Evolutionary conservation across 352 stramenopile genomes (phyloP).

Genomic region (Phytophthora multivora): DNA sequence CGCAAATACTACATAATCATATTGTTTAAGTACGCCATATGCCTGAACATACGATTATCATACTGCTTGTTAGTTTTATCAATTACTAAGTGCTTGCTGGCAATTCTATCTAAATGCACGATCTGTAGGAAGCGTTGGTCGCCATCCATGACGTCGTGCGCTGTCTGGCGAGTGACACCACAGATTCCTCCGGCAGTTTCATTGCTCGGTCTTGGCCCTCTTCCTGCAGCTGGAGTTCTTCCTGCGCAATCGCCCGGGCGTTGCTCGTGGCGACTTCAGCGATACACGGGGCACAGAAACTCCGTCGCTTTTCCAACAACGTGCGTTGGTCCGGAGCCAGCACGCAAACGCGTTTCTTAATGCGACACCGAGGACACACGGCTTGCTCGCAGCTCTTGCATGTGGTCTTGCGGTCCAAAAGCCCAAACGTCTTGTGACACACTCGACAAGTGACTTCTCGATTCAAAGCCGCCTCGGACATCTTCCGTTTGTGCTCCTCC

Average conservation of each 20-base stretch:
- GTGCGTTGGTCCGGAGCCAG: constrained; percentile 14
- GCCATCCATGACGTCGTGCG: constrained; percentile 24
- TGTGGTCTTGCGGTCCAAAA: constrained; percentile 28
- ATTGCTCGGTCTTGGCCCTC: constrained; percentile 3
- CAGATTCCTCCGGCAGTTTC: constrained; percentile 4
- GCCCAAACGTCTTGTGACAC: constrained; percentile 24
- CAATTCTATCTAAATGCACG: constrained; percentile 10
- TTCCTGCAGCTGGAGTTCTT: constrained; percentile 18
- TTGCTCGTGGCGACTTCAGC: constrained; percentile 17
- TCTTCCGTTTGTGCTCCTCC: constrained; percentile 7
- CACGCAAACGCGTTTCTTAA: constrained; percentile 33
- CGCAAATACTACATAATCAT: too few species aligned
- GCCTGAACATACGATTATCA: too few species aligned
- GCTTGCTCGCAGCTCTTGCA: constrained; percentile 30
- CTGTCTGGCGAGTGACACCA: constrained; percentile 11
- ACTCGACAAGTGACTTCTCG: constrained; percentile 15
- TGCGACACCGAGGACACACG: constrained; percentile 28
- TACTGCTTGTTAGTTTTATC: not conserved
- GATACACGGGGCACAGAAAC: constrained; percentile 33
- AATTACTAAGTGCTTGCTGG: too few species aligned
- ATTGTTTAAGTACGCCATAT: too few species aligned
- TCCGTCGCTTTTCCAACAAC: constrained; percentile 19
- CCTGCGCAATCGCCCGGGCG: constrained; percentile 23
- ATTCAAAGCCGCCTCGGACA: constrained; percentile 14
- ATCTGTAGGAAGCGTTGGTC: constrained; percentile 10